Evolutionary conservation across 495 filamentous ascomycete species (phyloP).

Genomic region (Aspergillus taichungensis): DNA sequence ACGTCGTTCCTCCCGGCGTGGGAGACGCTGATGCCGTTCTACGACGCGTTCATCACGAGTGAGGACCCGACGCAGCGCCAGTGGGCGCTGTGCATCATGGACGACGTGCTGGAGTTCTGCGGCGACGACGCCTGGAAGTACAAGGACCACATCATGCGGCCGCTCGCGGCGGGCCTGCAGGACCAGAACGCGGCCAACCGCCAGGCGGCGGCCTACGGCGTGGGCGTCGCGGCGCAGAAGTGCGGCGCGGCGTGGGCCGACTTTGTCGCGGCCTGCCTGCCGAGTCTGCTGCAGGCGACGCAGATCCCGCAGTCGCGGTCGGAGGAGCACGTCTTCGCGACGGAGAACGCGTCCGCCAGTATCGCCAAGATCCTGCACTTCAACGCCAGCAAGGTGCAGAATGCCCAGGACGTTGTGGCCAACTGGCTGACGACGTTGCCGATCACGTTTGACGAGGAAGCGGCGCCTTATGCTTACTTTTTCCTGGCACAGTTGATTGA

Average conservation of each 20-base stretch:
- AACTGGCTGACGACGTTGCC: conserved; percentile 88
- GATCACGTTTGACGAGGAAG: conserved; percentile 92
- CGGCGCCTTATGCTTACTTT: conserved; percentile 90
- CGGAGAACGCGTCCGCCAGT: conserved; percentile 92
- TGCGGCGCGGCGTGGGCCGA: conserved; percentile 76
- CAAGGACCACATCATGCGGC: conserved; percentile 73
- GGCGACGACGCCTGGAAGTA: conserved; percentile 76
- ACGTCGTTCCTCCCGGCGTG: conserved; percentile 74
- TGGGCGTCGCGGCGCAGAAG: conserved; percentile 91
- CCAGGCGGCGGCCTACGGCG: conserved; percentile 93
- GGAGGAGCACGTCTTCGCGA: conserved; percentile 95
- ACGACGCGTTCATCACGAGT: conserved; percentile 76
- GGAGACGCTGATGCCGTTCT: conserved; percentile 75
- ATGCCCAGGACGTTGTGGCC: conserved; percentile 59
- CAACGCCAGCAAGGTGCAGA: conserved; percentile 64
- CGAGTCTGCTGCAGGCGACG: conserved; percentile 73
- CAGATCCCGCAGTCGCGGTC: conserved; percentile 69
- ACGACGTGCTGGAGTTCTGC: conserved; percentile 97
- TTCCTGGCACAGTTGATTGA: conserved; percentile 89
- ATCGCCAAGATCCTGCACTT: conserved; percentile 95
- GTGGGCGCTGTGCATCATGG: conserved; percentile 97
- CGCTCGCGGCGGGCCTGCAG: conserved; percentile 70
- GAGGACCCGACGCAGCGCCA: conserved; percentile 86
- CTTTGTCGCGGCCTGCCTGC: conserved; percentile 71
- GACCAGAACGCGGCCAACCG: conserved; percentile 85